phyloP scores from a whole-genome alignment of 2,329 filamentous ascomycete species.

The Aphanocladium album region DNA sequence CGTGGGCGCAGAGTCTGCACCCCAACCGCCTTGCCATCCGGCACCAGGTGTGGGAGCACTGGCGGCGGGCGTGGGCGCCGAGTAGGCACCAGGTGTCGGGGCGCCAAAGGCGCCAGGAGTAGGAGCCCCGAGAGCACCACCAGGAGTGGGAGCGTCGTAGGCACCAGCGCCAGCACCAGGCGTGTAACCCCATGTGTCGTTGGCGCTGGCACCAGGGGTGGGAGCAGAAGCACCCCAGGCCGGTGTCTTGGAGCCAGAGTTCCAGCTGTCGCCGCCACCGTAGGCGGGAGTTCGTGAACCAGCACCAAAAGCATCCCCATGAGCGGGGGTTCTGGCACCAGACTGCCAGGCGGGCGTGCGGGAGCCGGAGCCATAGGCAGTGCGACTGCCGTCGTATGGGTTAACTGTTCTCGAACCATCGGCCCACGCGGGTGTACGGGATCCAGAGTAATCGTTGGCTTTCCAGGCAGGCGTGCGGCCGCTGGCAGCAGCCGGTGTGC shows the following conservation, averaged over 20 bases:
- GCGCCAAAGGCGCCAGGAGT: constrained; percentile 61
- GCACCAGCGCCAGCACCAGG: constrained; percentile 42
- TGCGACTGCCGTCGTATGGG: constrained; percentile 68
- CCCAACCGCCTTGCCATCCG: constrained; percentile 56
- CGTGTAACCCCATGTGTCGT: constrained; percentile 57
- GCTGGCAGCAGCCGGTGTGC: constrained; percentile 52
- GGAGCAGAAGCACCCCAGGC: constrained; percentile 60
- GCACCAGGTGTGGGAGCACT: constrained; percentile 66
- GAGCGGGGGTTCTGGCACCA: constrained; percentile 65
- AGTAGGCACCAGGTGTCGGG: constrained; percentile 65
- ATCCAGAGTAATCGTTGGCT: constrained; percentile 46
- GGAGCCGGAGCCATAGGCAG: constrained; percentile 69
- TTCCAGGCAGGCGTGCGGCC: constrained; percentile 61
- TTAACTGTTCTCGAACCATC: constrained; percentile 64
- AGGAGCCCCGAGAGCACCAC: constrained; percentile 52
- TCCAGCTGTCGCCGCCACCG: constrained; percentile 54
- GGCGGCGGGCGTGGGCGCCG: constrained; percentile 58
- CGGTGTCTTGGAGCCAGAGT: constrained; percentile 70
- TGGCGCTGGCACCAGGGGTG: constrained; percentile 52
- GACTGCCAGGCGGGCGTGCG: constrained; percentile 76
- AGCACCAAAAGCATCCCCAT: constrained; percentile 55
- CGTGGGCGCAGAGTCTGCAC: constrained; percentile 60
- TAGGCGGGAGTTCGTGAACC: constrained; percentile 68
- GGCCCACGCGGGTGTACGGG: constrained; percentile 66
- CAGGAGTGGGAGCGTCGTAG: constrained; percentile 68